These are phyloP conservation scores for Solanum appendiculatum DNA, from an alignment of 257 asterid genomes.

Conservation along the genomic window DNA sequence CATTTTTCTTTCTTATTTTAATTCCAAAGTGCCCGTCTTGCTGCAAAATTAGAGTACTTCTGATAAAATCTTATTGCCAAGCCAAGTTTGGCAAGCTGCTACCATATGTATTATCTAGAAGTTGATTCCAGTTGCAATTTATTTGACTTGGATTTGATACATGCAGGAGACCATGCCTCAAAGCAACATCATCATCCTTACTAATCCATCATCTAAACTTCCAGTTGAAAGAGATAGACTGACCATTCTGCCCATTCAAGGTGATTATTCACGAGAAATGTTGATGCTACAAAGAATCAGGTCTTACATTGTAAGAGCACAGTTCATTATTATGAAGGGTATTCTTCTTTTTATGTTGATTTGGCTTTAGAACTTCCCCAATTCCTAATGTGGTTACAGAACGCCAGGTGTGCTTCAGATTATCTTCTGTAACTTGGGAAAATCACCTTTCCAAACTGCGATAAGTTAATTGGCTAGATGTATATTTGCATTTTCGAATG, in stretches of 20 bases:
- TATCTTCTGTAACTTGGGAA: background rate
- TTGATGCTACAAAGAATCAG: conserved; percentile 99
- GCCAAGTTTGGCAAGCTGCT: background rate
- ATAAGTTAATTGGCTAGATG: background rate
- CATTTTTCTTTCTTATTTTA: background rate
- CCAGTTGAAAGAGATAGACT: conserved; percentile 52
- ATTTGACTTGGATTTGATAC: conserved; percentile 1
- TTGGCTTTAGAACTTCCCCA: background rate
- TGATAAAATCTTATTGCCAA: background rate
- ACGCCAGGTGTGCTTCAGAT: background rate
- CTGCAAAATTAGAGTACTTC: background rate
- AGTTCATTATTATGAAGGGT: conserved; percentile 25
- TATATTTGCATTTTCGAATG: background rate
- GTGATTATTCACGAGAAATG: conserved; percentile 98
- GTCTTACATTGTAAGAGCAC: conserved; percentile 96
- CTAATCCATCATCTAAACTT: conserved; percentile 68
- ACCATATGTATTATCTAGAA: background rate
- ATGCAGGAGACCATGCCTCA: conserved; percentile 69
- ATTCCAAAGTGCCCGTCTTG: background rate
- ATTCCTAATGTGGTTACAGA: background rate
- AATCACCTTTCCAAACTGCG: background rate
- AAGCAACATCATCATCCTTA: conserved; percentile 64
- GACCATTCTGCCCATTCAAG: conserved; percentile 70
- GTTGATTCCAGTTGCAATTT: background rate
- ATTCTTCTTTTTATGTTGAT: conserved; percentile 15